Base-by-base conservation (phyloP, 2,329 filamentous ascomycete species). In the Aspergillus neoniger region DNA sequence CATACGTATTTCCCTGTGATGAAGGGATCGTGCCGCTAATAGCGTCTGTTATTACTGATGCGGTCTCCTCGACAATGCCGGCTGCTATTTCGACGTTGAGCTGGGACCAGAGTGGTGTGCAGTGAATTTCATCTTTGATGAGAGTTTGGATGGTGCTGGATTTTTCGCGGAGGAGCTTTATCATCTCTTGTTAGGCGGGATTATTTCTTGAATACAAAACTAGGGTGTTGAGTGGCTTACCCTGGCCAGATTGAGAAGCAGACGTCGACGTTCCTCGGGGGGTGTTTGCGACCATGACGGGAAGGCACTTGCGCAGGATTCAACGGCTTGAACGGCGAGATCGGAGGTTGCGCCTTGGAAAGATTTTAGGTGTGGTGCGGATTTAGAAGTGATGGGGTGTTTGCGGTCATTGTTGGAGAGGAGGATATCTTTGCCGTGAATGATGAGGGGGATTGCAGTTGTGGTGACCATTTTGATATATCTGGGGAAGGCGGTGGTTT, bases 1-100 rank as follows among this genome's bases (percentile, higher is more conserved):
- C 89, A 50, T 74, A 80, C 4, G 79, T 79, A 0, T 79, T 80
- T 36, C 82, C 78, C 15, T 83, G 17, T 2, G 57, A 53, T 91
- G 5, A 89, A 88, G 59, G 59, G 15, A 61, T 49, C 3, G n/a
- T n/a, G 15, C 59, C 59, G 30, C 15, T 57, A 5, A 48, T 21
- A 2, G 54, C 30, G 30, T 36, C 48, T 5, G 57, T 55, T 47
- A 64, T 52, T 77, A 52, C 28, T 15, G 50, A 44, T 4, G 60
- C 60, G 1, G 56, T 55, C 19, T 62, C 60, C 12, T 52, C 51
- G 9, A 62, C 19, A 5, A 62, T 28, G 15, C 47, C 43, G 1
- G 44, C 47, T 2, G 50, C 51, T 4, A 14, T 57, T 9, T 59
- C 32, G 19, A 55, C 39, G 17, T 54, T 59, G 14, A 52, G 28